These are phyloP conservation scores for Stellera chamaejasme DNA, from an alignment of 345 rosid species.

Conservation along the genomic window DNA sequence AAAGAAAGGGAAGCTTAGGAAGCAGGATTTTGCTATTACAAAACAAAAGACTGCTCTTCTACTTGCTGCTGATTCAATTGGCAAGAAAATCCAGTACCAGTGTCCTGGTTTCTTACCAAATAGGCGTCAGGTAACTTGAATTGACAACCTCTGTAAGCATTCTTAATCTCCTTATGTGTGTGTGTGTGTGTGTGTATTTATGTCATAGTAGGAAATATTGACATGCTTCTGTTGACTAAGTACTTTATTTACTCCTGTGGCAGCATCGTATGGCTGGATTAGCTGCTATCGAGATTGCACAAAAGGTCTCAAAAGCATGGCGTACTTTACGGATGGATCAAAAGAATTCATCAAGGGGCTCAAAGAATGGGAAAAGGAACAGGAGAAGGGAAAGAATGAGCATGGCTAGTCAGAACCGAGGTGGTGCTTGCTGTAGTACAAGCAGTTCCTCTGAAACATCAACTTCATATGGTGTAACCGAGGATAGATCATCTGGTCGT, in stretches of 20 bases:
- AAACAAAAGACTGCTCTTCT: slow-evolving; percentile 73
- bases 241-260: background rate
- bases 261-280: slow-evolving; percentile 99
- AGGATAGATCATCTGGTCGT: slow-evolving; percentile 59
- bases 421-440: slow-evolving; percentile 92
- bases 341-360: slow-evolving; percentile 53
- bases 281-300: slow-evolving; percentile 87
- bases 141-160: slow-evolving; percentile 4
- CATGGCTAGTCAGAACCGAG: slow-evolving; percentile 83
- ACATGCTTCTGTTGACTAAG: no score
- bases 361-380: slow-evolving; percentile 56
- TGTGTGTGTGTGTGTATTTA: no score
- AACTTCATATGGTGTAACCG: slow-evolving; percentile 45
- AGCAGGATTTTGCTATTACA: slow-evolving; percentile 74
- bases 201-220: no score
- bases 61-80: slow-evolving; percentile 73
- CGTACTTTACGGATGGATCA: slow-evolving; percentile 68
- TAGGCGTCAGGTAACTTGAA: slow-evolving; percentile 75
- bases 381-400: slow-evolving; percentile 64
- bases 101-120: slow-evolving; percentile 76
- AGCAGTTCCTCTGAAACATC: slow-evolving; percentile 68
- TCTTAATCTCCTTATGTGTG: slow-evolving; percentile 11
- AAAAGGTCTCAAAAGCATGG: slow-evolving; percentile 87
- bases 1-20: slow-evolving; percentile 77
- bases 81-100: slow-evolving; percentile 84